Base-by-base conservation (phyloP, 148 eudicot species). In the Dianthus caryophyllus region DNA sequence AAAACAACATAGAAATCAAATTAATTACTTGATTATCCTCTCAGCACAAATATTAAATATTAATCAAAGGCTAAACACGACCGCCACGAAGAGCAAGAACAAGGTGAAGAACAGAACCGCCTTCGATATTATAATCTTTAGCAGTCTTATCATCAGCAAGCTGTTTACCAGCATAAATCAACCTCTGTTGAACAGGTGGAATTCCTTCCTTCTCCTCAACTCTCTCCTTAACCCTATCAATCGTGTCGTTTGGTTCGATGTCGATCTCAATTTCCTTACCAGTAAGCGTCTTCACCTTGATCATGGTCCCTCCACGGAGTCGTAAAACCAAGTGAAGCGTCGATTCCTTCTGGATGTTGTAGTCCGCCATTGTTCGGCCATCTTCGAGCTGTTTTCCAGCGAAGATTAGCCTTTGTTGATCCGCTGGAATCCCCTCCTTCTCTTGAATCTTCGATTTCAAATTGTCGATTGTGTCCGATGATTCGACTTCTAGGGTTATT, bases 131-230 rank as follows among this genome's bases (percentile, higher is more conserved):
- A 69, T 85, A 85, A 64, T 85, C 90, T 66, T 83, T 85, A 20
- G 87, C 90, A 14, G 87, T 85, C 69, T 83, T 85, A 70, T 85
- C 90, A 83, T 85, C 90, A 64, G 73, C 87, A 31, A 85, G 83
- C 74, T 85, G 90, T 74, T 85, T 85, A 11, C 90, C 90, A 68
- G 90, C 90, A 75, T 85, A 85, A 66, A 85, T 85, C 33, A 85
- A 77, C 41, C 62, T 29, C 38, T 58, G 62, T n/a, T 58, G 62
- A 30, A 58, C 62, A 5, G 62, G 62, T 6, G 85, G 85, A 59
- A 84, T 84, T 39, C 88, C 88, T 79, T 84, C 85, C 39, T 84
- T 84, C 70, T 84, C 85, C 68, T 84, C 88, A 25, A 81, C 88
- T 50, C 88, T 64, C 44, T 84, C 88, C 67, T 84, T 84, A 67